phyloP scores from a whole-genome alignment of 768 basidiomycete genomes.

The Austroboletus eburneus region DNA sequence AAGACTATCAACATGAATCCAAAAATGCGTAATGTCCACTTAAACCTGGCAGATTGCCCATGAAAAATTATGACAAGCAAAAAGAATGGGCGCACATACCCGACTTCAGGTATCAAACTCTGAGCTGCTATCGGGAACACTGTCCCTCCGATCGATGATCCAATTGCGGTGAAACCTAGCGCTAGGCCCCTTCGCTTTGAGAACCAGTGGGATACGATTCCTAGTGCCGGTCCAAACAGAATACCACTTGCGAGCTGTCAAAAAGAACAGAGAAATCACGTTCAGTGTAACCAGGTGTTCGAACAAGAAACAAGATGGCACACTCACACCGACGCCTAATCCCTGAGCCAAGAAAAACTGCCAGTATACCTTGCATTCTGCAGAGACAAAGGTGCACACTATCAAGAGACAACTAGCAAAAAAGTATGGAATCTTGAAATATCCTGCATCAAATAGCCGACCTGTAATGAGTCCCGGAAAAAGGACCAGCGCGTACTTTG shows the following conservation, averaged over 20 bases:
- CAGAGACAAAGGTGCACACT: conserved; percentile 56
- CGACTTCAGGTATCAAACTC: conserved; percentile 49
- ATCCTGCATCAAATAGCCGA: conserved; percentile 70
- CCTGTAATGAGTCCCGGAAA: conserved; percentile 61
- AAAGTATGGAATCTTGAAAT: conserved; percentile 49
- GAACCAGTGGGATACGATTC: conserved; percentile 72
- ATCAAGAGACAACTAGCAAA: conserved; percentile 49
- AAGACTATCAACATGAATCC: conserved; percentile 56
- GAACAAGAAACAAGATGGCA: too few relatives aligned
- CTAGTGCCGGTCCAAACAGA: conserved; percentile 58
- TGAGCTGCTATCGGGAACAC: conserved; percentile 60
- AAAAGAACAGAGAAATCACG: neutral
- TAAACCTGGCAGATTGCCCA: conserved; percentile 47
- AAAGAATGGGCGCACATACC: conserved; percentile 37
- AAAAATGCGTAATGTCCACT: conserved; percentile 71
- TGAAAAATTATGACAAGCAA: neutral
- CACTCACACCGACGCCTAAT: conserved; percentile 55
- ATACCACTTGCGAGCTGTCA: conserved; percentile 43
- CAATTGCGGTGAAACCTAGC: conserved; percentile 59
- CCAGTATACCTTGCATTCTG: conserved; percentile 72
- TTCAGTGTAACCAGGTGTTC: neutral
- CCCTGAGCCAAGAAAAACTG: conserved; percentile 77
- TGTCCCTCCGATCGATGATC: conserved; percentile 66
- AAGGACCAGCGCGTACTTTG: conserved; percentile 59
- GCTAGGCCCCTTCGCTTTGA: conserved; percentile 51